Conservation (phyloP, 2,329 filamentous ascomycete species). For the Ramularia endophylla region DNA sequence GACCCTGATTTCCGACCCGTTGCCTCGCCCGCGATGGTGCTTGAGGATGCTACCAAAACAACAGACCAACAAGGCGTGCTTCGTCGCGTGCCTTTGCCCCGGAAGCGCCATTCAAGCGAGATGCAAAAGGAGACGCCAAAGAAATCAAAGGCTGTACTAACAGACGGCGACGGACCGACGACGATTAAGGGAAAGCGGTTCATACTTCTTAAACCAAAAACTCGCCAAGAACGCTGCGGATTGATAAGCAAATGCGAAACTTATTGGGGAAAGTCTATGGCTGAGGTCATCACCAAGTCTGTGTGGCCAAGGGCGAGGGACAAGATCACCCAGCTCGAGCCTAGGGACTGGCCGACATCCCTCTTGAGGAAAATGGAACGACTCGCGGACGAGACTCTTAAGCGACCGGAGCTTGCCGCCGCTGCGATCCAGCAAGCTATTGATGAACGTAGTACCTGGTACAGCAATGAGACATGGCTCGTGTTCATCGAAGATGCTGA, state of each 20-base stretch:
- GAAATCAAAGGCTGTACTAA: neutral
- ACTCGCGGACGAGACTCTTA: neutral
- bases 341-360: conserved; percentile 1
- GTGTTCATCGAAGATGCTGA: neutral
- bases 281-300: neutral
- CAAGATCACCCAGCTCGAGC: neutral
- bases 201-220: neutral
- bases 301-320: neutral
- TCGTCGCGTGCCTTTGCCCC: neutral
- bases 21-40: too few relatives aligned
- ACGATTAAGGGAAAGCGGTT: neutral
- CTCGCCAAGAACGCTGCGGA: neutral
- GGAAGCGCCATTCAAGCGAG: neutral
- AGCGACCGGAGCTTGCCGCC: neutral
- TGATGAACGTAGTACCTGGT: neutral
- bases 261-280: neutral
- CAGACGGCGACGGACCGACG: neutral
- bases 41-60: neutral
- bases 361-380: neutral
- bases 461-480: neutral
- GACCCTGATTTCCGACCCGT: neutral
- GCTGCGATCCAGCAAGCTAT: neutral
- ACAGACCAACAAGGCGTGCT: neutral
- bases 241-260: neutral
- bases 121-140: neutral